These are phyloP conservation scores for Chaetoceros muelleri DNA, from an alignment of 108 stramenopile species.

Conservation along the genomic window DNA sequence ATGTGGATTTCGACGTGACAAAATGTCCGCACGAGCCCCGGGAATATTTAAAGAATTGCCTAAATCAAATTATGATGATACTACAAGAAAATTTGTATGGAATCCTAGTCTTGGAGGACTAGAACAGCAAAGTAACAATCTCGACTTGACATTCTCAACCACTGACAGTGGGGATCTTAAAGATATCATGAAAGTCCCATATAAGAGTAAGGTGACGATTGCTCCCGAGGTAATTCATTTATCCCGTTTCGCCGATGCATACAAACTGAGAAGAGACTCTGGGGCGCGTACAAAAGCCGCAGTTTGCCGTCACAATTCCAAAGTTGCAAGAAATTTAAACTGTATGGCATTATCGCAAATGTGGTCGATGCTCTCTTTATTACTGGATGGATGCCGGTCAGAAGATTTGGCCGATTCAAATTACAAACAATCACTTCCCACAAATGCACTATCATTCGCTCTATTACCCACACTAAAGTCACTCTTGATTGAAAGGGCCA, in stretches of 20 bases:
- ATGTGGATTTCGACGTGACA: conserved; percentile 32
- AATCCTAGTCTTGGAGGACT: background rate
- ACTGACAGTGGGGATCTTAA: conserved; percentile 64
- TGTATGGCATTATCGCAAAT: conserved; percentile 48
- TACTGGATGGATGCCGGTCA: conserved; percentile 42
- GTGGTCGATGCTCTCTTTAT: conserved; percentile 57
- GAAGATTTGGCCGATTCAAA: conserved; percentile 23
- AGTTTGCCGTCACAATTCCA: conserved; percentile 57
- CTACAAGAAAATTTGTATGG: background rate
- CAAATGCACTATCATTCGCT: conserved; percentile 50
- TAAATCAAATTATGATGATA: background rate
- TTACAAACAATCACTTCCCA: conserved; percentile 3
- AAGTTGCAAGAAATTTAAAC: conserved; percentile 44
- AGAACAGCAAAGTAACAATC: conserved; percentile 3
- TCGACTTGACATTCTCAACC: conserved; percentile 39
- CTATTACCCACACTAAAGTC: conserved; percentile 50
- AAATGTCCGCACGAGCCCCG: conserved; percentile 29
- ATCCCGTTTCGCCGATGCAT: conserved; percentile 62
- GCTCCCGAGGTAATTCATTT: conserved; percentile 75
- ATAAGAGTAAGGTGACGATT: conserved; percentile 30
- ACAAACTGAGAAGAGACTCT: conserved; percentile 39
- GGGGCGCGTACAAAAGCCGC: conserved; percentile 39
- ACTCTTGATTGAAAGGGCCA: conserved; percentile 57
- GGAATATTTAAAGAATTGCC: conserved; percentile 31
- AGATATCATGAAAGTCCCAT: conserved; percentile 17